Percentiles rank a stretch among this genome's conserved stretches.
Conservation (phyloP, 164 flowering plant species). For the Vitis rotundifolia region DNA sequence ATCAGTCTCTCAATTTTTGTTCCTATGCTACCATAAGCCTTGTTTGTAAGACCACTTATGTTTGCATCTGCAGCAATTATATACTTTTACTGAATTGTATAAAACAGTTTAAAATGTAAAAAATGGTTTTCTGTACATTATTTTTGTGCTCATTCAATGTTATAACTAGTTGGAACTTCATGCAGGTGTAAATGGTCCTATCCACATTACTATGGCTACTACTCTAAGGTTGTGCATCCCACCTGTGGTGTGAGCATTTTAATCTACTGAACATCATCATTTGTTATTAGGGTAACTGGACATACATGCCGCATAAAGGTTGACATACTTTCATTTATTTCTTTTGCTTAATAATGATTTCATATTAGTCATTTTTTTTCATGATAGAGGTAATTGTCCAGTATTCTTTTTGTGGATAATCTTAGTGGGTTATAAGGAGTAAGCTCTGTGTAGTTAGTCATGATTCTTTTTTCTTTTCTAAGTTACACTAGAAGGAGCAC, state of each 20-base stretch:
- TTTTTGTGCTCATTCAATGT: background rate
- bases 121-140: background rate
- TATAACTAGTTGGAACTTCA: slow-evolving; percentile 1
- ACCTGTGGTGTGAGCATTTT: background rate
- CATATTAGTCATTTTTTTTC: too few relatives aligned
- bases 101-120: background rate
- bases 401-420: too few relatives aligned
- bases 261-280: background rate
- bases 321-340: background rate
- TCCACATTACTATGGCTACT: slow-evolving; percentile 31
- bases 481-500: too few relatives aligned
- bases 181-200: slow-evolving; percentile 45
- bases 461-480: too few relatives aligned
- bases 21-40: background rate
- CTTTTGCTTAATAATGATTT: background rate
- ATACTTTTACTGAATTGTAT: background rate
- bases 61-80: background rate
- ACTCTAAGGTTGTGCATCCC: slow-evolving; percentile 28
- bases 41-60: background rate
- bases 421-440: too few relatives aligned
- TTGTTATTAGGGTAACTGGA: background rate
- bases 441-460: too few relatives aligned
- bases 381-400: too few relatives aligned
- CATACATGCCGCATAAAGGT: background rate
- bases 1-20: background rate